Conservation (phyloP, 1,284 basidiomycete genomes). For the Inonotus hispidus region DNA sequence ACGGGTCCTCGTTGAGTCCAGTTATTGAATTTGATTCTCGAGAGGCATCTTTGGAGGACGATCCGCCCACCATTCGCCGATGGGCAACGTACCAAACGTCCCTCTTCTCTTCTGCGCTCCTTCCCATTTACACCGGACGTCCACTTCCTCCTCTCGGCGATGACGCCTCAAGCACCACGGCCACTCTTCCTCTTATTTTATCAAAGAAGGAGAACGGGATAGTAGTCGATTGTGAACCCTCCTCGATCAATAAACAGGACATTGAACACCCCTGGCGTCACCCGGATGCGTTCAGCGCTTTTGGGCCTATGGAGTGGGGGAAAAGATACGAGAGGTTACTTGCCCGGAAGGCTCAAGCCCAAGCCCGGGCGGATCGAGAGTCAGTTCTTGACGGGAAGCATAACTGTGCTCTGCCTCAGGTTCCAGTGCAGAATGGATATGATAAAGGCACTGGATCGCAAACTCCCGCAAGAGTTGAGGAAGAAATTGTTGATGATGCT, state of each 20-base stretch:
- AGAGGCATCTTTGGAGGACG: neutral
- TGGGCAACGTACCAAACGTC: constrained; percentile 61
- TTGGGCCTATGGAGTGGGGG: constrained; percentile 9
- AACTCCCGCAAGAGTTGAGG: neutral
- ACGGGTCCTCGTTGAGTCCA: too few relatives aligned
- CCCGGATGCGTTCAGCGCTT: constrained; percentile 13
- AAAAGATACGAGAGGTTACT: neutral
- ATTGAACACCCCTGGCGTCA: constrained; percentile 14
- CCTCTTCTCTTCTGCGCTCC: constrained; percentile 50
- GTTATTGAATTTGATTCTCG: neutral
- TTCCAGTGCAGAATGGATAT: neutral
- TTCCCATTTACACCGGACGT: constrained; percentile 48
- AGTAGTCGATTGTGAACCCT: neutral
- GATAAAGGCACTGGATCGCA: neutral
- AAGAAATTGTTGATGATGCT: neutral
- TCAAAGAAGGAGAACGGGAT: neutral
- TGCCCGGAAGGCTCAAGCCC: neutral
- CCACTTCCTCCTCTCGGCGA: constrained; percentile 32
- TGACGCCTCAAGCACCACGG: neutral
- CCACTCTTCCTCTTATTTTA: neutral
- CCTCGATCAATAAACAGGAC: neutral
- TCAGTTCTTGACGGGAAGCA: too few relatives aligned
- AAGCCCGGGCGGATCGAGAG: too few relatives aligned
- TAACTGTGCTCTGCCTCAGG: too few relatives aligned
- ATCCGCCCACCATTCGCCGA: constrained; percentile 26